Base-by-base conservation (phyloP, 179 eudicot species). In the Heliamphora ciliata region DNA sequence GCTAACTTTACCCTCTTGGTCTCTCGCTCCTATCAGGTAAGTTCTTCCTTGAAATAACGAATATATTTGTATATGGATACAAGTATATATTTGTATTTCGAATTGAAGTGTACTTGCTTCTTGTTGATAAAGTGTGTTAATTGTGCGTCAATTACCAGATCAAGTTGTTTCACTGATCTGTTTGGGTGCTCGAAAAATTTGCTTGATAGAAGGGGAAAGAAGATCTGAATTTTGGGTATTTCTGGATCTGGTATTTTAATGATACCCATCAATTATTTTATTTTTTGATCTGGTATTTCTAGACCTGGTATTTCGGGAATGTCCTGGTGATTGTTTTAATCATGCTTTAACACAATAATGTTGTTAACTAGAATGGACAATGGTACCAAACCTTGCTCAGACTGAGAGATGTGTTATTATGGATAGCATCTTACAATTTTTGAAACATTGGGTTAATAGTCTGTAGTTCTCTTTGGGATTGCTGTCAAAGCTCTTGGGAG, bases 371-470 rank as follows among this genome's bases (percentile, higher is more conserved):
- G 99, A 98, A 76, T 97, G 99, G 99, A 97, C 98, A 6, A 91
- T 97, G 98, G 85, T 93, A 80, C 98, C 98, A 2, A 97, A 94
- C 83, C 91, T 97, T 82, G 85, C 89, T 64, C 97, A 94, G 81
- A 83, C 97, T 80, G 97, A 97, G 79, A 91, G 91, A 83, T 88
- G 82, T 78, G 89, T 89, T 79, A 94, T 97, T 64, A 90, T 94
- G 90, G 91, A 89, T 84, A 92, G 91, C 84, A 94, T 97, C 86
- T 87, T 97, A 88, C 99, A 94, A 79, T 94, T 97, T 86, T 98
- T 94, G 90, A 97, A 97, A 82, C 94, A 97, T 80, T 97, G 99
- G 99, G 95, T 95, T 80, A 85, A 84, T 83, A 93, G 91, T 84
- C 84, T 93, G 80, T 97, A 92, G 82, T 97, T 97, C 84, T 95